A percentile compares a stretch with the other conserved stretches of the same genome.
Evolutionary conservation across 2,329 filamentous ascomycete species (phyloP).

Genomic region (Colletotrichum trifolii): DNA sequence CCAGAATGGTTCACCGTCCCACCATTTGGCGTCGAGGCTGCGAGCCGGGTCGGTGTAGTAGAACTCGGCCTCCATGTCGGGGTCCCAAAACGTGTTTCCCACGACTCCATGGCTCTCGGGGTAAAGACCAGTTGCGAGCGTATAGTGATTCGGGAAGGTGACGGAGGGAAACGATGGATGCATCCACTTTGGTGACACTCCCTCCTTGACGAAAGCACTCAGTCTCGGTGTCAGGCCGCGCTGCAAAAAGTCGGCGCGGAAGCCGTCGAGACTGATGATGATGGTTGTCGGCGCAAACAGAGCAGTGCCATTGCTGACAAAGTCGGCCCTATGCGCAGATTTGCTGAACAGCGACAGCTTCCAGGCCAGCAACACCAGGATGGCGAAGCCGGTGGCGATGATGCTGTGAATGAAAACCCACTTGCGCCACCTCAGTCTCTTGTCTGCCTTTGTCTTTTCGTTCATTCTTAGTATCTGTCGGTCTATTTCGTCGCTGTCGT

Average conservation of each 20-base stretch:
- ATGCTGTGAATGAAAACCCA: constrained; percentile 65
- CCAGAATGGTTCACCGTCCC: constrained; percentile 95
- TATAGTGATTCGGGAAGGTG: constrained; percentile 97
- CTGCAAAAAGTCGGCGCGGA: constrained; percentile 91
- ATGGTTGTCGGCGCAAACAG: constrained; percentile 92
- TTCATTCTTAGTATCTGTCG: constrained; percentile 62
- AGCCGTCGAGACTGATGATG: constrained; percentile 93
- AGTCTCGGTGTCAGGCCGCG: constrained; percentile 86
- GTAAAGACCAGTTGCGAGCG: constrained; percentile 89
- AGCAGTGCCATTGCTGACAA: constrained; percentile 84
- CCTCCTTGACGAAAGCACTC: constrained; percentile 80
- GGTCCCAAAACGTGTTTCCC: constrained; percentile 95
- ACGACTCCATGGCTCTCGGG: constrained; percentile 94
- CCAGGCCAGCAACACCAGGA: constrained; percentile 68
- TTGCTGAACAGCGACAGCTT: constrained; percentile 64
- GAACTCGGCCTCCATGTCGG: constrained; percentile 80
- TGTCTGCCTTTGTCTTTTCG: constrained; percentile 58
- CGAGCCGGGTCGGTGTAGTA: constrained; percentile 82
- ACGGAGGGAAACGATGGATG: constrained; percentile 93
- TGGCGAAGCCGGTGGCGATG: constrained; percentile 64
- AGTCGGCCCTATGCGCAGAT: constrained; percentile 44
- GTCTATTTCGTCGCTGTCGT: constrained; percentile 69
- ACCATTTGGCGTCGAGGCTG: constrained; percentile 91
- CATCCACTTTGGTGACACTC: constrained; percentile 93
- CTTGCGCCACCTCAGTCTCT: constrained; percentile 63